These are phyloP conservation scores for Corchorus olitorius DNA, from an alignment of 345 rosid species.

Conservation along the genomic window DNA sequence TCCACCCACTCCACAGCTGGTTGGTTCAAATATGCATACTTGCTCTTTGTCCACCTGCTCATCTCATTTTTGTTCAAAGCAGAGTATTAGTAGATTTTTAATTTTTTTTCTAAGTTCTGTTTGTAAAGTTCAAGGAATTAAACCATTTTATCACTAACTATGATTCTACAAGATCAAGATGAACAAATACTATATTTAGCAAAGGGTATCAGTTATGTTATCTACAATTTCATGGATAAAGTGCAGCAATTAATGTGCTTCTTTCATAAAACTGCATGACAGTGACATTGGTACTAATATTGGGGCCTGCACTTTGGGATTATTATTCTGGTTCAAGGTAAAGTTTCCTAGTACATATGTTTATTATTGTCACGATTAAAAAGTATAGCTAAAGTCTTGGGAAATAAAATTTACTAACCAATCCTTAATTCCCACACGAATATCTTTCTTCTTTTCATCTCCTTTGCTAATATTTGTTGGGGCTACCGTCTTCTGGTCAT, in stretches of 20 bases:
- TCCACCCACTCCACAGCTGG: slow-evolving; percentile 62
- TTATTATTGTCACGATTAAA: neutral
- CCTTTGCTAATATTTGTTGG: neutral
- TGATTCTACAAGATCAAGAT: too few species aligned
- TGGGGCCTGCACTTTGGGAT: neutral
- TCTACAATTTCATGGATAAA: neutral
- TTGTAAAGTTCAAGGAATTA: slow-evolving; percentile 16
- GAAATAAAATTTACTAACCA: slow-evolving; percentile 53
- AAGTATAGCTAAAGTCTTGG: neutral
- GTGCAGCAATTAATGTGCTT: neutral
- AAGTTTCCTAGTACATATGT: neutral
- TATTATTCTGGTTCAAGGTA: neutral
- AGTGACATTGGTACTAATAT: neutral
- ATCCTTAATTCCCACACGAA: slow-evolving; percentile 70
- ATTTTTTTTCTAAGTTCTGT: neutral
- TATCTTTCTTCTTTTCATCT: slow-evolving; percentile 35
- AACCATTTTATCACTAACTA: neutral
- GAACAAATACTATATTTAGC: neutral
- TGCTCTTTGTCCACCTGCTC: slow-evolving; percentile 96
- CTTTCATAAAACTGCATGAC: neutral
- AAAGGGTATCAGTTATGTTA: neutral
- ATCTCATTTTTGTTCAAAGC: slow-evolving; percentile 13
- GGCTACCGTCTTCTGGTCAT: slow-evolving; percentile 9
- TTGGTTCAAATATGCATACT: slow-evolving; percentile 87
- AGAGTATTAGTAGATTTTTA: neutral